Evolutionary conservation across 2,329 filamentous ascomycete species (phyloP).

Genomic region (Epichloe coenophiala): DNA sequence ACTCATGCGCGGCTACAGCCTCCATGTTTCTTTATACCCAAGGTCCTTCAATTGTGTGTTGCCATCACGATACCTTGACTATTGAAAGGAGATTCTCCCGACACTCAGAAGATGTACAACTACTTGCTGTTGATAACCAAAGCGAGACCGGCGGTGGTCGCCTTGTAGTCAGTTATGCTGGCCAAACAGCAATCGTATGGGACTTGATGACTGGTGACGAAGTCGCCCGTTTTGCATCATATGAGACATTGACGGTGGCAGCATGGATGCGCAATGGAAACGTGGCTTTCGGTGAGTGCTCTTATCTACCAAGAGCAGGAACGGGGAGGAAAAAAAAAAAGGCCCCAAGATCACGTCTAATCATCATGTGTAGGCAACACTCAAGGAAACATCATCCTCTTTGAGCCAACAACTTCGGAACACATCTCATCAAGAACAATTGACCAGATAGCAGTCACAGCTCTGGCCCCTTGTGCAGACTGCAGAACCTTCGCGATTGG

Average conservation of each 20-base stretch:
- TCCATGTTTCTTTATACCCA: constrained; percentile 84
- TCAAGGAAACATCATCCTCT: constrained; percentile 86
- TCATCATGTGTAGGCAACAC: constrained; percentile 54
- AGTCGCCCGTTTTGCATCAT: constrained; percentile 82
- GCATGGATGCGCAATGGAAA: constrained; percentile 97
- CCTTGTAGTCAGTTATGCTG: constrained; percentile 77
- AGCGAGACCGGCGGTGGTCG: constrained; percentile 77
- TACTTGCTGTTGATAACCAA: constrained; percentile 81
- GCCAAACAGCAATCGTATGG: constrained; percentile 92
- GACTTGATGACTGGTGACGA: constrained; percentile 86
- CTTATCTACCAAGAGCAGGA: not conserved
- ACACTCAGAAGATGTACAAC: constrained; percentile 69
- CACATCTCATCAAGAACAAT: constrained; percentile 85
- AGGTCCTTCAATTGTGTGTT: constrained; percentile 67
- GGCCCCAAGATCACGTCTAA: not conserved
- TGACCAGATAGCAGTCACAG: constrained; percentile 84
- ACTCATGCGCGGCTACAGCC: constrained; percentile 81
- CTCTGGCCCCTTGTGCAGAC: constrained; percentile 76
- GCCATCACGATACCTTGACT: constrained; percentile 83
- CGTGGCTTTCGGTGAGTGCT: constrained; percentile 74
- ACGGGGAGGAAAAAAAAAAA: not conserved
- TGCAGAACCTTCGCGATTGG: constrained; percentile 94
- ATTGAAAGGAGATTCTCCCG: constrained; percentile 76
- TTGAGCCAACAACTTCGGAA: constrained; percentile 85
- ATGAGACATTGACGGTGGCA: constrained; percentile 72